Conservation (phyloP, 1,284 basidiomycete genomes). For the Heterobasidion parviporum region DNA sequence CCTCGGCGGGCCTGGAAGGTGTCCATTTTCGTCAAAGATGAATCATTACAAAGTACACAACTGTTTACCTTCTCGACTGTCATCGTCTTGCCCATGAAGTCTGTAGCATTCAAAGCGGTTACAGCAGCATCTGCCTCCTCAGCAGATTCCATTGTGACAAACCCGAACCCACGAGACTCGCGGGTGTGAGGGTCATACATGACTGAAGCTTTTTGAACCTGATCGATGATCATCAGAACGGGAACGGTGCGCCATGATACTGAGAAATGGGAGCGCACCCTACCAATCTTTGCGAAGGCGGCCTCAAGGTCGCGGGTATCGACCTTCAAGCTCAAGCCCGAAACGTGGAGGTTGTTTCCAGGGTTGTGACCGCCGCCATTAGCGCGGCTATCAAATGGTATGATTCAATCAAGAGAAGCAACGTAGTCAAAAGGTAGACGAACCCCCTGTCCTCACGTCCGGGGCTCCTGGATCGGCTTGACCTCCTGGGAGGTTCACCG, state of each 20-base stretch:
- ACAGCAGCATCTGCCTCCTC: constrained; percentile 91
- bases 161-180: constrained; percentile 95
- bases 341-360: constrained; percentile 96
- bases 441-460: constrained; percentile 44
- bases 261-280: constrained; percentile 45
- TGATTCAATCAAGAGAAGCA: constrained; percentile 10
- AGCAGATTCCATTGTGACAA: constrained; percentile 87
- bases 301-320: constrained; percentile 85
- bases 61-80: constrained; percentile 76
- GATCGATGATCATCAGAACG: constrained; percentile 1
- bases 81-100: constrained; percentile 80
- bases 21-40: constrained; percentile 5
- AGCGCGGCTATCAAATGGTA: constrained; percentile 14
- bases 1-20: constrained; percentile 76
- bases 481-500: constrained; percentile 46
- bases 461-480: constrained; percentile 67
- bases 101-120: constrained; percentile 73
- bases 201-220: constrained; percentile 86
- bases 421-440: constrained; percentile 17
- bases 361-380: constrained; percentile 56
- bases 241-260: neutral
- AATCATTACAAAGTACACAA: neutral
- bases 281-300: constrained; percentile 82
- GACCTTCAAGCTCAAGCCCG: constrained; percentile 73
- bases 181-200: constrained; percentile 97